Conservation (phyloP, 257 asterid genomes). For the Ballota nigra region DNA sequence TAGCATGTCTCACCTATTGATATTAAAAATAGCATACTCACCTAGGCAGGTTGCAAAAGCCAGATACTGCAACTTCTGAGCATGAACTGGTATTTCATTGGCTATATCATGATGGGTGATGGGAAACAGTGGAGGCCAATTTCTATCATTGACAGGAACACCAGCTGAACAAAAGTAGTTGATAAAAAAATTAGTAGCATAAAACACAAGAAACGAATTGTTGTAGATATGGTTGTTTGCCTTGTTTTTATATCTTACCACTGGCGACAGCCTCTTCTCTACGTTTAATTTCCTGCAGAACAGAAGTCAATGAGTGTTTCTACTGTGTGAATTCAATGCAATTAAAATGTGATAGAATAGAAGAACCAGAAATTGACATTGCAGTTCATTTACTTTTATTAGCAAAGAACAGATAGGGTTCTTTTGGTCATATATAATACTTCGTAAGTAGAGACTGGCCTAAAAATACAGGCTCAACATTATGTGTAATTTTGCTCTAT, state of each 20-base stretch:
- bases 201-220: neutral
- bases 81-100: constrained; percentile 64
- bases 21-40: constrained; percentile 26
- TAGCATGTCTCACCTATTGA: neutral
- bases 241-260: constrained; percentile 33
- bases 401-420: constrained; percentile 12
- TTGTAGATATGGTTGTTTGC: neutral
- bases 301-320: constrained; percentile 12
- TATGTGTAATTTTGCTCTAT: neutral
- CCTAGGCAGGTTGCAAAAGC: constrained; percentile 70
- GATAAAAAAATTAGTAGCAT: constrained; percentile 19
- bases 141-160: constrained; percentile 54
- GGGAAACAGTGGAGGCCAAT: constrained; percentile 66
- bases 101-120: constrained; percentile 62
- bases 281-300: constrained; percentile 47
- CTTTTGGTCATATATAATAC: neutral
- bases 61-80: constrained; percentile 60
- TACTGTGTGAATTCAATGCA: constrained; percentile 13
- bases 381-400: neutral
- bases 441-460: neutral
- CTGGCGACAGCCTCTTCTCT: constrained; percentile 52
- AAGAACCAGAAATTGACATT: constrained; percentile 2
- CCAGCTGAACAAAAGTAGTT: constrained; percentile 38
- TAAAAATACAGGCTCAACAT: neutral
- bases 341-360: constrained; percentile 19